Conservation (phyloP, 1,284 basidiomycete species). For the Rhizopogon hawkerae region DNA sequence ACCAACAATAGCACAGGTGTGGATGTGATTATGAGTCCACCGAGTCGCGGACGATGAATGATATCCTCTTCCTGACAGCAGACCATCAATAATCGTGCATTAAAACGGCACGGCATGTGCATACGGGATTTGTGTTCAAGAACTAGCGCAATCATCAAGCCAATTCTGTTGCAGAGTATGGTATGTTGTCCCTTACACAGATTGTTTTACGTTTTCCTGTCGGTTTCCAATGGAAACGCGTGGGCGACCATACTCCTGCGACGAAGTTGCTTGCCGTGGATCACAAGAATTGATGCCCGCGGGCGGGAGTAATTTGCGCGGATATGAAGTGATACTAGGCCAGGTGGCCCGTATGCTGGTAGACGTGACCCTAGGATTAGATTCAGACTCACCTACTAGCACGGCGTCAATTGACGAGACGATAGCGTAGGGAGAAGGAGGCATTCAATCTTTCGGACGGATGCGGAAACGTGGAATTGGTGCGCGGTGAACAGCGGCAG, state of each 20-base stretch:
- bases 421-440: conserved; percentile 15
- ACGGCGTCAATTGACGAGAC: conserved; percentile 16
- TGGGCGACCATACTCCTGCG: conserved; percentile 19
- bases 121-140: no score
- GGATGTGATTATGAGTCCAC: neutral
- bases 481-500: conserved; percentile 14
- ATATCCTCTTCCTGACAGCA: no score
- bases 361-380: neutral
- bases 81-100: no score
- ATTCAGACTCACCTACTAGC: neutral
- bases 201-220: conserved; percentile 9
- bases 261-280: conserved; percentile 21
- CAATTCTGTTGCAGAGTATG: neutral
- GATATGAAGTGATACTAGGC: conserved; percentile 20
- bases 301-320: conserved; percentile 18
- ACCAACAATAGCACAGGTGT: neutral
- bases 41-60: neutral
- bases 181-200: neutral
- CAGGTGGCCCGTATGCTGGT: neutral
- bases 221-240: conserved; percentile 22
- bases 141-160: no score
- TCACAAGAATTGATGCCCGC: conserved; percentile 18
- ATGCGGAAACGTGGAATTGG: conserved; percentile 8
- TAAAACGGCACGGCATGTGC: no score
- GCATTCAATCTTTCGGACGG: conserved; percentile 6